Evolutionary conservation across 73 alveolate species (phyloP), one percentile per base, ranked within the genome.

Genomic region (Symbiodinium pilosum): DNA sequence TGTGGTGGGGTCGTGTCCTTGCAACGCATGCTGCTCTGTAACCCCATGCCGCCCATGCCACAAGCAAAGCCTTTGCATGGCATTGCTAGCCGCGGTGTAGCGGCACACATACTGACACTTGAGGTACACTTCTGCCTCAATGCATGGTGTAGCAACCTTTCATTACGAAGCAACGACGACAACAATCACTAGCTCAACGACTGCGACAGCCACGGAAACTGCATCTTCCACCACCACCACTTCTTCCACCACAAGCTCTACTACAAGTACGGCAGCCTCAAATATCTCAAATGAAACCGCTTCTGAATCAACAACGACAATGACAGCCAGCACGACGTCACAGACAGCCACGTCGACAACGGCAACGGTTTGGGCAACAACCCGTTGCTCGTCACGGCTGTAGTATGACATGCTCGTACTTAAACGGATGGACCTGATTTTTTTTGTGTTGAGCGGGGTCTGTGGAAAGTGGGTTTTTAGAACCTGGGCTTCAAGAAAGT

Each of bases 41-140:
- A 7, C 24, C 32, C 73, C 73, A 54, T 6, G 34, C 26, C 12
- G 20, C 73, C 26, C 73, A 54, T 54, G 73, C 30, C 28, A 54
- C 73, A 54, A 54, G n/a, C n/a, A n/a, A n/a, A 16, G 73, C 26
- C 73, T 54, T 26, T n/a, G 26, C 1, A 8, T 54, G 73, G 26
- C 7, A 24, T 6, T 54, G 3, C 18, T 54, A 54, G 32, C 18
- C 71, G 18, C 64, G 64, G 7, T 16, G 64, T 5, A 30, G 71
- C n/a, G 71, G 71, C 18, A 54, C 71, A 54, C 71, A 30, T 30
- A 21, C 71, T 21, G 71, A 21, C 26, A 30, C 71, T 9, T 0
- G 38, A 88, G 95, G 95, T 88, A 88, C 86, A 88, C 95, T 20
- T 26, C 86, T 9, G 95, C 95, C 40, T 64, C 95, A 12, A 88